Conservation (phyloP, 2,329 filamentous ascomycete species). For the Orbilia oligospora region DNA sequence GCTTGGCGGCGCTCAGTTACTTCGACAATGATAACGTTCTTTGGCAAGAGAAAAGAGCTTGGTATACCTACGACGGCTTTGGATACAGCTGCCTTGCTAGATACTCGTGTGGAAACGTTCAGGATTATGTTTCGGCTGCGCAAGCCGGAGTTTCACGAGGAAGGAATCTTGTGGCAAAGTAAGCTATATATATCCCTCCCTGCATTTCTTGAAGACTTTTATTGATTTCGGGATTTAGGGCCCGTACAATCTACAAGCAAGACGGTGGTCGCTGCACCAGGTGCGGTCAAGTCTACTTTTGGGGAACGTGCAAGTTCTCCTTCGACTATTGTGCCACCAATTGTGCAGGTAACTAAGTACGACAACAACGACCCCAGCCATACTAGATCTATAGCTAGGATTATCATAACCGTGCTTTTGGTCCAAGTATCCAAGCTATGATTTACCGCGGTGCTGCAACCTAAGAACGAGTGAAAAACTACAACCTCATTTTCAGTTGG, state of each 20-base stretch:
- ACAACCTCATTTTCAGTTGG: too few species aligned
- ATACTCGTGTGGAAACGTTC: not conserved
- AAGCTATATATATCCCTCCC: too few species aligned
- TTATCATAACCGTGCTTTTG: too few species aligned
- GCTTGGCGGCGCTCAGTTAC: not conserved
- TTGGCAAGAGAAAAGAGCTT: not conserved
- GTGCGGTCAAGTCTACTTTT: not conserved
- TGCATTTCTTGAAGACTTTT: too few species aligned
- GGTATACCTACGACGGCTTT: not conserved
- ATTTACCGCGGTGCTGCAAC: too few species aligned
- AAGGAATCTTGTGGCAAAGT: not conserved
- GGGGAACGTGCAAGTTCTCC: not conserved
- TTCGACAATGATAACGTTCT: not conserved
- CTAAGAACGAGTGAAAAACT: too few species aligned
- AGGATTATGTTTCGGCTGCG: not conserved
- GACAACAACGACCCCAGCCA: too few species aligned
- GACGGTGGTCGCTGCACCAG: not conserved
- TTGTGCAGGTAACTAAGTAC: not conserved
- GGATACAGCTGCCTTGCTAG: not conserved
- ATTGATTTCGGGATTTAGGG: not conserved
- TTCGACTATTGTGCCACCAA: not conserved
- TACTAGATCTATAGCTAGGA: too few species aligned
- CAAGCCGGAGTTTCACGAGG: not conserved
- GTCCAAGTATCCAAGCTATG: too few species aligned
- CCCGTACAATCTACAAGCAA: not conserved